A percentile compares a stretch with the other conserved stretches of the same genome.
phyloP scores from a whole-genome alignment of 208 protist species.

The Acanthamoeba lenticulata region DNA sequence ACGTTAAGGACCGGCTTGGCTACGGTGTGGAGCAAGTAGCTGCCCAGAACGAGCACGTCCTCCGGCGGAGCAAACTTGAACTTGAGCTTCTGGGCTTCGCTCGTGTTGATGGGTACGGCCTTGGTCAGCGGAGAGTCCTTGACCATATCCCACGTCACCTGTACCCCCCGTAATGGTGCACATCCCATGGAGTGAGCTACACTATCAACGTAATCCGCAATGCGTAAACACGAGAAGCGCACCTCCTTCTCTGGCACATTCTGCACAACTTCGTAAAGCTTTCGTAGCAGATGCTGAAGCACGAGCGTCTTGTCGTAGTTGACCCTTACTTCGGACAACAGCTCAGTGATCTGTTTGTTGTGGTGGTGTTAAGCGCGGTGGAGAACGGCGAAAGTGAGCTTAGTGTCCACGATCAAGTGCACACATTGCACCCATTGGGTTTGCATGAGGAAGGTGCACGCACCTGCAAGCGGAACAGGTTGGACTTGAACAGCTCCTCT shows the following conservation, averaged over 20 bases:
- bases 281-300: not conserved
- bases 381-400: not conserved
- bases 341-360: constrained; percentile 50
- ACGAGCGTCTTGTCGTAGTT: constrained; percentile 54
- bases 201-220: not conserved
- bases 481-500: constrained; percentile 67
- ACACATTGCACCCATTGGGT: not conserved
- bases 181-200: not conserved
- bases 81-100: constrained; percentile 12
- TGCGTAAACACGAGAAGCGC: not conserved
- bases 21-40: constrained; percentile 55
- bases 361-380: too few species aligned
- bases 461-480: constrained; percentile 67
- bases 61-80: constrained; percentile 56
- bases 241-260: constrained; percentile 37
- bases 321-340: constrained; percentile 63
- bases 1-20: constrained; percentile 64
- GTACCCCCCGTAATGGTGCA: not conserved
- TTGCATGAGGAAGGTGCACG: not conserved
- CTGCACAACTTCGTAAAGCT: constrained; percentile 54
- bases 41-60: constrained; percentile 39
- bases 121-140: not conserved
- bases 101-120: constrained; percentile 13
- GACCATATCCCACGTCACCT: constrained; percentile 28
- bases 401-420: not conserved